Evolutionary conservation across 2,329 filamentous ascomycete genomes (phyloP), one percentile per base, ranked within the genome.

Genomic region (Alternaria dauci): DNA sequence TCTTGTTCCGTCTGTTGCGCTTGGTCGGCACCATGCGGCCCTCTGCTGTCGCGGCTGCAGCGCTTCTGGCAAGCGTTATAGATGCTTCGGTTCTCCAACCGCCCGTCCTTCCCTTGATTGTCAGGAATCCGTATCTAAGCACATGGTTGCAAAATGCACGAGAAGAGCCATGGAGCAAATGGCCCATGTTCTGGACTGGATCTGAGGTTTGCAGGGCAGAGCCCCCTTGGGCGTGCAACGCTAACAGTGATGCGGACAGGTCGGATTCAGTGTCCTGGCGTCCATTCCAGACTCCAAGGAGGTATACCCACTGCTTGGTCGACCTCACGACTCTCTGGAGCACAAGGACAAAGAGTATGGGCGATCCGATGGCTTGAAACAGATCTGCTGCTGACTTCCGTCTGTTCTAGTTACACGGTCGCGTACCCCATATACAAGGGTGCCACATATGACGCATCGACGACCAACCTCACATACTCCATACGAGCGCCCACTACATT

Each of bases 101-200:
- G 56, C 82, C 82, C 12, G 81, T 84, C 7, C 77, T 85, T 47
- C 83, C 83, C 14, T 76, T 84, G 63, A 79, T 83, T 58, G 83
- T 85, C 46, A 79, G 83, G 58, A 84, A 82, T 59, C 83, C 83
- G 16, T 85, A 85, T 68, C 73, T 84, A 55, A 84, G 81, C 57
- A 82, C 82, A 70, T 86, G 77, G 84, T 81, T 92, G 58, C 83
- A 84, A 48, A 85, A 86, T 76, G 91, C 92, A 41, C 85, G 93
- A 67, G 86, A 90, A 57, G 84, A 85, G 46, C 93, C 93, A 2
- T 96, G 92, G 92, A 85, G 88, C 55, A 86, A 87, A 79, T 96
- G 93, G 93, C 93, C 93, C 25, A 94, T 94, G 77, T 93, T 94
- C 77, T 94, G 89, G 84, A 91, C 89, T 7, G 91, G 91, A 34